Evolutionary conservation across 2,329 filamentous ascomycete species (phyloP).

Genomic region (Colletotrichum sp.): DNA sequence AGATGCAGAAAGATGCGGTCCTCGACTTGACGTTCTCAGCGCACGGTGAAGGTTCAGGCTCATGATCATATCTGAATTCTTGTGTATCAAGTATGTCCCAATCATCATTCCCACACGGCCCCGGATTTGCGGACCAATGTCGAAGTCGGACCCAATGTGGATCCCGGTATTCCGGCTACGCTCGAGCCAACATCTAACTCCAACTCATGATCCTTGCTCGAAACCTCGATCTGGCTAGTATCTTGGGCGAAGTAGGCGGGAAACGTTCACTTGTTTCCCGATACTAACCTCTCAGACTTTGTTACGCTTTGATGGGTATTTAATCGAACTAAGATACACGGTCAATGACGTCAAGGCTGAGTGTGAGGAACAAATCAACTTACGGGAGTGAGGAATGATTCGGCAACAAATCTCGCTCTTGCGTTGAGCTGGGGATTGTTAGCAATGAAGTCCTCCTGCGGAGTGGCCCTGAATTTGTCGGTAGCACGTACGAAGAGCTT

Average conservation of each 20-base stretch:
- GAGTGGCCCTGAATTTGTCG: too few species aligned
- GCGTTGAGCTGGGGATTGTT: slow-evolving; percentile 77
- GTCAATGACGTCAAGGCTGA: background rate
- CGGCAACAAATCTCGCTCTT: slow-evolving; percentile 94
- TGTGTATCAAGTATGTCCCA: background rate
- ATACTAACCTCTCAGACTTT: background rate
- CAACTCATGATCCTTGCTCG: background rate
- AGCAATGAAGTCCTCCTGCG: background rate
- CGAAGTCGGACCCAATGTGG: slow-evolving; percentile 13
- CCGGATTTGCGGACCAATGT: slow-evolving; percentile 12
- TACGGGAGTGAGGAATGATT: slow-evolving; percentile 96
- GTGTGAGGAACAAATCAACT: slow-evolving; percentile 27
- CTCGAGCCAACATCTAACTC: slow-evolving; percentile 19
- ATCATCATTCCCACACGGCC: slow-evolving; percentile 8
- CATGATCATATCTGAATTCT: slow-evolving; percentile 1
- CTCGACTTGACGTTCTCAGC: background rate
- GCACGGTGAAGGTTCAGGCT: background rate
- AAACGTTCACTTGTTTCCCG: background rate
- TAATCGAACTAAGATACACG: slow-evolving; percentile 19
- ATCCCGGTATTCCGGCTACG: slow-evolving; percentile 12
- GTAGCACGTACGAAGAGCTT: slow-evolving; percentile 89
- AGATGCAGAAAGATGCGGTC: background rate
- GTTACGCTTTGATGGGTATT: slow-evolving; percentile 12
- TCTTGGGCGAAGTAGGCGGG: background rate
- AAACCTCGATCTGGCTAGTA: background rate